These are phyloP conservation scores for Taphrina flavorubra DNA, from an alignment of 1,139 yeast species.

Conservation along the genomic window DNA sequence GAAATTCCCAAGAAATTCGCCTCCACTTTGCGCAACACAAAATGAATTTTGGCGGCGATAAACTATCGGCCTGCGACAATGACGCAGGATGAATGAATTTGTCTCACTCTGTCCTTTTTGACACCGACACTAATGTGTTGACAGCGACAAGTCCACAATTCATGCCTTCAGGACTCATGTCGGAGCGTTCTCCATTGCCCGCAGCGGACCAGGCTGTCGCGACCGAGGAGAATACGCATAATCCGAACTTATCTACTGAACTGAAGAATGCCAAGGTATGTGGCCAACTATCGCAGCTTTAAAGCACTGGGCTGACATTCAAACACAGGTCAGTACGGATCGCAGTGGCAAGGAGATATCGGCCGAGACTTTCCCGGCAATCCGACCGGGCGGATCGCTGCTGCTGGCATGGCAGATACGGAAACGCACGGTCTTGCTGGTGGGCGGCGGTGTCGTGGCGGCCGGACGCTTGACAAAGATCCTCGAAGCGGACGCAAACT, in stretches of 20 bases:
- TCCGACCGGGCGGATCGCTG: conserved; percentile 58
- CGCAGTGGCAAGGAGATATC: conserved; percentile 35
- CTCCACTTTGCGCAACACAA: neutral
- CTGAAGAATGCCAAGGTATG: conserved; percentile 28
- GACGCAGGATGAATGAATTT: neutral
- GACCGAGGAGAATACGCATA: conserved; percentile 20
- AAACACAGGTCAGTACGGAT: conserved; percentile 16
- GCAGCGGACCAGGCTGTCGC: conserved; percentile 12
- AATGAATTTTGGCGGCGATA: conserved; percentile 7
- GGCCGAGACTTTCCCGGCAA: conserved; percentile 41
- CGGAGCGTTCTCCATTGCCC: conserved; percentile 12
- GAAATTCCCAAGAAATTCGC: conserved; percentile 4
- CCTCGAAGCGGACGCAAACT: conserved; percentile 69
- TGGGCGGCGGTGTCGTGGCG: conserved; percentile 81
- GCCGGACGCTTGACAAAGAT: conserved; percentile 70
- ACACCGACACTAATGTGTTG: too few relatives aligned
- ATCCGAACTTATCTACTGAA: conserved; percentile 23
- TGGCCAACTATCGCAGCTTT: neutral
- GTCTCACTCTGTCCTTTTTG: neutral
- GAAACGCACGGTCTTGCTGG: conserved; percentile 67
- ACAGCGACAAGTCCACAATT: neutral
- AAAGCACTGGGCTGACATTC: neutral
- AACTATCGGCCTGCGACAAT: neutral
- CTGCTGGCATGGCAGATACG: conserved; percentile 76
- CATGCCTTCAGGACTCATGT: conserved; percentile 23